phyloP scores from a whole-genome alignment of 495 filamentous ascomycete species.

The Talaromyces adpressus region DNA sequence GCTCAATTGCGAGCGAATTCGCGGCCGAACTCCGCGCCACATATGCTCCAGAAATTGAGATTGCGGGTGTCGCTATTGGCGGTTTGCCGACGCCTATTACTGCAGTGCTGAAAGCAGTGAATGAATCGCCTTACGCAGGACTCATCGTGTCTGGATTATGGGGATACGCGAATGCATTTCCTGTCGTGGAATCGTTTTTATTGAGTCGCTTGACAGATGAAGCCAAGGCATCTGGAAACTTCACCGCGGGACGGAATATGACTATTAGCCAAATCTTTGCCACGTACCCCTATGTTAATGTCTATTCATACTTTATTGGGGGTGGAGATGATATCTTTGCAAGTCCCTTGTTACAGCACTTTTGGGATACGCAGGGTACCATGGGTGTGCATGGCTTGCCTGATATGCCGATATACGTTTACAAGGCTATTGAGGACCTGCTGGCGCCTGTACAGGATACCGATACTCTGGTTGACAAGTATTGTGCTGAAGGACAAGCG shows the following conservation, averaged over 20 bases:
- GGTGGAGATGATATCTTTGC: not conserved
- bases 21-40: slow-evolving; percentile 32
- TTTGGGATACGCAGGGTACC: slow-evolving; percentile 22
- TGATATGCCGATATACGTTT: slow-evolving; percentile 36
- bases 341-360: not conserved
- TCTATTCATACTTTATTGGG: slow-evolving; percentile 1
- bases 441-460: slow-evolving; percentile 25
- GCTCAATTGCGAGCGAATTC: slow-evolving; percentile 33
- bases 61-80: slow-evolving; percentile 33
- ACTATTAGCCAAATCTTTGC: not conserved
- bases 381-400: slow-evolving; percentile 38
- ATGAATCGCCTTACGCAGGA: not conserved
- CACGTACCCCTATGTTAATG: not conserved
- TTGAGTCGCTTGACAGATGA: not conserved
- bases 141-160: not conserved
- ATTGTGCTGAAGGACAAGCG: slow-evolving; percentile 13
- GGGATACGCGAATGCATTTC: slow-evolving; percentile 9
- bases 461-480: slow-evolving; percentile 28
- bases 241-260: not conserved
- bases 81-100: slow-evolving; percentile 12
- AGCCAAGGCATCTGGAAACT: not conserved
- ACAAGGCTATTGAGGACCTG: slow-evolving; percentile 39
- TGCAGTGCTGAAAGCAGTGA: not conserved
- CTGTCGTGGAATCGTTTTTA: not conserved
- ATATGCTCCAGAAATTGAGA: slow-evolving; percentile 38